Percentiles rank a stretch among this genome's conserved stretches.
These are phyloP conservation scores for Cladosporium sp. DNA, from an alignment of 2,329 filamentous ascomycete genomes.

Conservation along the genomic window DNA sequence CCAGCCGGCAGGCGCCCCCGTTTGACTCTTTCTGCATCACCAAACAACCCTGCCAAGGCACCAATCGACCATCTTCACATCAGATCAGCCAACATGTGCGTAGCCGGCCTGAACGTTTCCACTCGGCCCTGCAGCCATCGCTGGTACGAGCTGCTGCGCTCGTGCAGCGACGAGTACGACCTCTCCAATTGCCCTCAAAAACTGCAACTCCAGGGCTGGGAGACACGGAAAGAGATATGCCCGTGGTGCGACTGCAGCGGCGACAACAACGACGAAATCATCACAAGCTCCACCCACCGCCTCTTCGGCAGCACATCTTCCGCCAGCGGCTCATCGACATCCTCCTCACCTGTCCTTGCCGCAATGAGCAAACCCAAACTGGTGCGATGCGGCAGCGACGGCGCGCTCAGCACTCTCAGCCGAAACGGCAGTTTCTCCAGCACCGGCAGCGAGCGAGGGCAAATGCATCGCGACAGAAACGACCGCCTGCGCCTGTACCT, in stretches of 20 bases:
- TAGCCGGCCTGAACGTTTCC: slow-evolving; percentile 48
- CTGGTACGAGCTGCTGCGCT: slow-evolving; percentile 46
- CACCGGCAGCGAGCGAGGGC: slow-evolving; percentile 27
- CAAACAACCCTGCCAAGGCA: background rate
- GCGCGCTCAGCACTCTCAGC: slow-evolving; percentile 24
- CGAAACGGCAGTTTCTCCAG: slow-evolving; percentile 25
- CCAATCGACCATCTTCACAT: background rate
- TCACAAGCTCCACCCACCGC: slow-evolving; percentile 41
- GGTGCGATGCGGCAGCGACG: slow-evolving; percentile 24
- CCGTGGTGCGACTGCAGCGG: slow-evolving; percentile 39
- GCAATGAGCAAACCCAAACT: slow-evolving; percentile 7
- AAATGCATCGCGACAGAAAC: slow-evolving; percentile 31
- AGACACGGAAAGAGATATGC: slow-evolving; percentile 44
- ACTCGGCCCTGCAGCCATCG: slow-evolving; percentile 45
- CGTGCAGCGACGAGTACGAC: slow-evolving; percentile 41
- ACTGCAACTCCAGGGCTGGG: slow-evolving; percentile 47
- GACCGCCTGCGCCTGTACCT: slow-evolving; percentile 32
- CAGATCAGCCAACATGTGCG: slow-evolving; percentile 42
- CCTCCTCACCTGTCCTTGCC: slow-evolving; percentile 14
- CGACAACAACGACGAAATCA: slow-evolving; percentile 21
- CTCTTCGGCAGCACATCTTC: slow-evolving; percentile 45
- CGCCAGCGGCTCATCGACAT: slow-evolving; percentile 24
- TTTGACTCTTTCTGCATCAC: slow-evolving; percentile 2
- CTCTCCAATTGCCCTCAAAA: slow-evolving; percentile 44
- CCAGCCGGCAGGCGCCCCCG: background rate